Percentiles rank a stretch among this genome's conserved stretches.
Evolutionary conservation across 257 asterid genomes (phyloP).

Genomic region (Solanum sejunctum): DNA sequence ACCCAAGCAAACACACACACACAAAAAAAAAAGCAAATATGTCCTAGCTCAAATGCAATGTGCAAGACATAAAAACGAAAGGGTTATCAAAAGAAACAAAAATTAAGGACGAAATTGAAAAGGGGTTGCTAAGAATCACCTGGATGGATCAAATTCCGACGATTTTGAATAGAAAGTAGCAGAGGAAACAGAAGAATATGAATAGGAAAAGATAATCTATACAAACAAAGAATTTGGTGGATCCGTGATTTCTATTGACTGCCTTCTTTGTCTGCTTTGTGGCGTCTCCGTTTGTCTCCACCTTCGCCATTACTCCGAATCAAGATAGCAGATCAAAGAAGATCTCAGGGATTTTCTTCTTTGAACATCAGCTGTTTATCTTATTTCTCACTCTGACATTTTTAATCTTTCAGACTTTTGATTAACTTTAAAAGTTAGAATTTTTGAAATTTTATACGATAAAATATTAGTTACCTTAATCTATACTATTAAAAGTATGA

Average conservation of each 20-base stretch:
- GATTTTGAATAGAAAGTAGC: slow-evolving; percentile 3
- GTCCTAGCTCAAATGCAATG: neutral
- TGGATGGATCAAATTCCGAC: neutral
- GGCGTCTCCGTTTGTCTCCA: neutral
- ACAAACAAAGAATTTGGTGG: slow-evolving; percentile 15
- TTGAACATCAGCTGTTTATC: neutral
- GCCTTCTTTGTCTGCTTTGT: neutral
- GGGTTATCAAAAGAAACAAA: neutral
- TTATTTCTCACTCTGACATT: neutral
- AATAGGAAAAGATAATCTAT: slow-evolving; percentile 12
- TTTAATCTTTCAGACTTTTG: neutral
- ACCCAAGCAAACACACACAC: neutral
- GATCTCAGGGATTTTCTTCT: neutral
- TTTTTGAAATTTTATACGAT: neutral
- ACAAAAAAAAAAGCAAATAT: neutral
- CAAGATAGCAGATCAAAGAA: neutral
- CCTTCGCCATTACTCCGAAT: neutral
- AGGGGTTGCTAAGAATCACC: neutral
- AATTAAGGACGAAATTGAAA: neutral
- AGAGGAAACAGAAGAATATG: neutral
- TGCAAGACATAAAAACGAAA: neutral
- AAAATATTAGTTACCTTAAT: neutral
- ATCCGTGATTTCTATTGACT: slow-evolving; percentile 16
- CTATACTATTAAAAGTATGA: no score
- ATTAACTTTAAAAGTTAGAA: neutral